phyloP scores from a whole-genome alignment of 352 stramenopile species.

The Pythium phragmitis region DNA sequence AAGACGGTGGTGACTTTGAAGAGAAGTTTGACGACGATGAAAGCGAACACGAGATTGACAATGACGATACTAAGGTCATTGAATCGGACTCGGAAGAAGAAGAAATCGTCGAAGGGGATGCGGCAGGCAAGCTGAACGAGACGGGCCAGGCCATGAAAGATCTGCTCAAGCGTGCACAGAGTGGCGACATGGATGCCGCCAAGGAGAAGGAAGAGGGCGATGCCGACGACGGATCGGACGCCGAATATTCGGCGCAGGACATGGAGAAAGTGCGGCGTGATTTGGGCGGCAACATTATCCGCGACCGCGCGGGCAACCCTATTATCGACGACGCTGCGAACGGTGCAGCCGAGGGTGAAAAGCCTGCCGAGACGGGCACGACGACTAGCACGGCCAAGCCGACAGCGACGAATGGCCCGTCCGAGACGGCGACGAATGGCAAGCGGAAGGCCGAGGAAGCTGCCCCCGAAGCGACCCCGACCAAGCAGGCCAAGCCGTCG shows the following conservation, averaged over 20 bases:
- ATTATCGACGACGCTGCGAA: constrained; percentile 14
- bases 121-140: constrained; percentile 73
- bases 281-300: constrained; percentile 80
- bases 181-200: constrained; percentile 57
- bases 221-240: constrained; percentile 53
- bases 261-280: constrained; percentile 83
- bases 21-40: constrained; percentile 89
- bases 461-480: constrained; percentile 40
- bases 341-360: constrained; percentile 26
- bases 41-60: constrained; percentile 80
- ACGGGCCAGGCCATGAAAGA: constrained; percentile 85
- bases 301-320: constrained; percentile 42
- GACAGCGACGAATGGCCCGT: constrained; percentile 8
- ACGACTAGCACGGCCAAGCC: constrained; percentile 22
- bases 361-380: constrained; percentile 12
- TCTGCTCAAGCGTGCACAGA: constrained; percentile 75
- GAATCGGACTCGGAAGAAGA: constrained; percentile 77
- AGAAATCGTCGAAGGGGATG: constrained; percentile 71
- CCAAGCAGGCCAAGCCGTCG: constrained; percentile 38
- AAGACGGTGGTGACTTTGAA: constrained; percentile 85
- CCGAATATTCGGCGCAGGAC: constrained; percentile 74
- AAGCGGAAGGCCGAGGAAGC: constrained; percentile 49
- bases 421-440: constrained; percentile 27
- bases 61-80: constrained; percentile 61
- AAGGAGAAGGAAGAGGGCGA: constrained; percentile 50